Conservation (phyloP, 306 rosid species). For the Vigna radiata region DNA sequence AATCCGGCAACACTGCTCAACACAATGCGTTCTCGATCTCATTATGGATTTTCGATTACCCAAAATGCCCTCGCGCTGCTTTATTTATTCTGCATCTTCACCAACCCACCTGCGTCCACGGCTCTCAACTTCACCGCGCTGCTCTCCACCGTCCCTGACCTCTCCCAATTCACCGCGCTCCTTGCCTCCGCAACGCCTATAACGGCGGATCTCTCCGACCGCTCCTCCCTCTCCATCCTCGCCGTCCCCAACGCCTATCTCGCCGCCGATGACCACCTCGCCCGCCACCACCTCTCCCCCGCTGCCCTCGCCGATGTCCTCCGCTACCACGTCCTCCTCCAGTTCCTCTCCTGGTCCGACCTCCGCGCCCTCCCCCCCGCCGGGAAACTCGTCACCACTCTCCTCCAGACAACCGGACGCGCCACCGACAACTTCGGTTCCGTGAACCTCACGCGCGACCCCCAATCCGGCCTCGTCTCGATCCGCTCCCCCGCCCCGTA, state of each 20-base stretch:
- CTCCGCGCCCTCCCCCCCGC: constrained; percentile 71
- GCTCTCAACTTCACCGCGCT: constrained; percentile 77
- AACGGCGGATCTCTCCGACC: constrained; percentile 66
- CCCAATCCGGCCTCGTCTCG: constrained; percentile 53
- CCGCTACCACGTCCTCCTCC: constrained; percentile 95
- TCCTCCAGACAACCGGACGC: constrained; percentile 94
- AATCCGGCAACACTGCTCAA: neutral
- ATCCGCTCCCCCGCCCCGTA: constrained; percentile 69
- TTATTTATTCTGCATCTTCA: constrained; percentile 27
- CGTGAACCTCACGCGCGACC: constrained; percentile 79
- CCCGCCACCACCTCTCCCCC: constrained; percentile 61
- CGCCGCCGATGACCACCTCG: constrained; percentile 47
- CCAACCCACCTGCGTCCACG: constrained; percentile 40
- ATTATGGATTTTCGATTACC: constrained; percentile 41
- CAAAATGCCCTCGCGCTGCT: constrained; percentile 57
- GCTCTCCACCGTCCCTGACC: constrained; percentile 76
- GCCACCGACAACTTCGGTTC: constrained; percentile 83
- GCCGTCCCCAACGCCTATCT: constrained; percentile 83
- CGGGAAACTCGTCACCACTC: constrained; percentile 89
- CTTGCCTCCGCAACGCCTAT: constrained; percentile 62
- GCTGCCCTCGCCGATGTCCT: constrained; percentile 77
- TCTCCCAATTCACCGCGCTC: constrained; percentile 74
- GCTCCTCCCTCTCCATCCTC: constrained; percentile 82
- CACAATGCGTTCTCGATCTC: constrained; percentile 30
- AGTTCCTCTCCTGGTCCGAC: constrained; percentile 75